A percentile compares a stretch with the other conserved stretches of the same genome.
Evolutionary conservation across 305 asterid species (phyloP).

Genomic region (Fraxinus baroniana): DNA sequence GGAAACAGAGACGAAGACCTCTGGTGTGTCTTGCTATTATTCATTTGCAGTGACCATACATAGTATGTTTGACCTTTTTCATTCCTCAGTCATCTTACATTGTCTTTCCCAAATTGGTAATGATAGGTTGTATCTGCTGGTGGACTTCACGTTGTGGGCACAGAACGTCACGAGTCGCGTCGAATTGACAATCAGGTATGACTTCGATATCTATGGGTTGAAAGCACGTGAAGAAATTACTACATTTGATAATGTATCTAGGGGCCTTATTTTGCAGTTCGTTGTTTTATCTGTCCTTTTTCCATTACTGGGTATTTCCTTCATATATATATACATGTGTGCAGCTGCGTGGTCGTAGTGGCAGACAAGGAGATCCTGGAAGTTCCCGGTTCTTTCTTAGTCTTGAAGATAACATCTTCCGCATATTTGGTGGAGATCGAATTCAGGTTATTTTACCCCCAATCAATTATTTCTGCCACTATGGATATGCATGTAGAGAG

Average conservation of each 20-base stretch:
- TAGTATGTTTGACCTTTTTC: conserved; percentile 5
- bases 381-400: conserved; percentile 98
- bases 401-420: conserved; percentile 97
- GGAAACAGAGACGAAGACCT: background rate
- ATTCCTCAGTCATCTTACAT: conserved; percentile 11
- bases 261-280: conserved; percentile 14
- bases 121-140: conserved; percentile 89
- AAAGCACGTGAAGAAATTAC: conserved; percentile 22
- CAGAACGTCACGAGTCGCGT: conserved; percentile 98
- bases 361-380: conserved; percentile 99
- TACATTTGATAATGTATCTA: conserved; percentile 8
- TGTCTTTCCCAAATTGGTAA: conserved; percentile 4
- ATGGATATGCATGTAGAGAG: conserved; percentile 16
- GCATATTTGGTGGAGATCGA: conserved; percentile 97
- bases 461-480: conserved; percentile 21
- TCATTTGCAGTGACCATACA: background rate
- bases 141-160: conserved; percentile 97
- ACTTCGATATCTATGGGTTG: conserved; percentile 27
- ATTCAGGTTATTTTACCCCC: conserved; percentile 64
- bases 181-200: conserved; percentile 96
- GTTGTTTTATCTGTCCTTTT: conserved; percentile 21
- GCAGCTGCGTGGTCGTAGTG: conserved; percentile 99
- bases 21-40: background rate
- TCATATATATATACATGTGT: conserved; percentile 17
- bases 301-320: conserved; percentile 16